Conservation (phyloP, 2,329 filamentous ascomycete species). For the Pseudocercospora vitis region DNA sequence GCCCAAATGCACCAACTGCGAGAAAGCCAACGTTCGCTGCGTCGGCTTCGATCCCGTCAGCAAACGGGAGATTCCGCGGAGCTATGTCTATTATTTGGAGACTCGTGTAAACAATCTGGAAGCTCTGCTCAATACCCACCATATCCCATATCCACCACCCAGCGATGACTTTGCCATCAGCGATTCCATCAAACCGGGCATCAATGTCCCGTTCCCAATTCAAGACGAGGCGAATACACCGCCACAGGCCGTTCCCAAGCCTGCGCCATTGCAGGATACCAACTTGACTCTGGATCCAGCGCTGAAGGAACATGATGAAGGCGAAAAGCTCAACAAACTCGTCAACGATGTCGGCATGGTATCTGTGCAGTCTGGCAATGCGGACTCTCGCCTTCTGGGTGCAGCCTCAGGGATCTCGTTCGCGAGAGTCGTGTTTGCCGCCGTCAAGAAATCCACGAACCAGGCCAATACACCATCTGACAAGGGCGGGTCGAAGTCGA, state of each 20-base stretch:
- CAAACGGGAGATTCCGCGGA: slow-evolving; percentile 84
- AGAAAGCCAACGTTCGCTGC: slow-evolving; percentile 87
- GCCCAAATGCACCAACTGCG: slow-evolving; percentile 86
- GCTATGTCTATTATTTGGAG: slow-evolving; percentile 94
- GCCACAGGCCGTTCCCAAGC: slow-evolving; percentile 9
- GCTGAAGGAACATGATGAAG: slow-evolving; percentile 53
- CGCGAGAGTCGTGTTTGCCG: slow-evolving; percentile 88
- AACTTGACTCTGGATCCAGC: slow-evolving; percentile 29
- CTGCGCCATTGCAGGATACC: slow-evolving; percentile 23
- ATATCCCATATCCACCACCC: slow-evolving; percentile 70
- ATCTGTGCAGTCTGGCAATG: slow-evolving; percentile 72
- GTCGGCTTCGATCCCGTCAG: slow-evolving; percentile 96
- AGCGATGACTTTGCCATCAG: slow-evolving; percentile 59
- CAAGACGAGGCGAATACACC: slow-evolving; percentile 23
- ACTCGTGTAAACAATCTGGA: slow-evolving; percentile 83
- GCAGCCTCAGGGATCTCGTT: slow-evolving; percentile 91
- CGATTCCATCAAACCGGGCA: slow-evolving; percentile 38
- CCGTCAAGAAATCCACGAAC: slow-evolving; percentile 74
- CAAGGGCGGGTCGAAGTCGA: slow-evolving; percentile 57
- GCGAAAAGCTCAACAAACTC: slow-evolving; percentile 63
- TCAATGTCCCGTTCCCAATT: slow-evolving; percentile 39
- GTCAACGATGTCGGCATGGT: slow-evolving; percentile 72
- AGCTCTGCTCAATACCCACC: slow-evolving; percentile 66
- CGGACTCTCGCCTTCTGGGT: slow-evolving; percentile 77
- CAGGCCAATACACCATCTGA: slow-evolving; percentile 60